Conservation (phyloP, 495 filamentous ascomycete species). For the Glarea lozoyensis region DNA sequence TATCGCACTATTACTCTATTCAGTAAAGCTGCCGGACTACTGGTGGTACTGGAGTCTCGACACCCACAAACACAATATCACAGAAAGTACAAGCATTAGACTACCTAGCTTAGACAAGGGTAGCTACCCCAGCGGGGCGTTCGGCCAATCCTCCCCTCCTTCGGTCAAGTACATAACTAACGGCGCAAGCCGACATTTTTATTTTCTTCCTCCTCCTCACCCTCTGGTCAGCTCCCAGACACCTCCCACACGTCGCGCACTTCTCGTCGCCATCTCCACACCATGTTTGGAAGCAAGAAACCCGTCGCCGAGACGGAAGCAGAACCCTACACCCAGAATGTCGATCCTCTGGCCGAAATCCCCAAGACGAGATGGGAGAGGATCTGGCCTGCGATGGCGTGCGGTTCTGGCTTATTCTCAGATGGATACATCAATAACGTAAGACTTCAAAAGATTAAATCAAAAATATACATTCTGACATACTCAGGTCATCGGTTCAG, state of each 20-base stretch:
- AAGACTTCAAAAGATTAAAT: neutral
- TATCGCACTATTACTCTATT: too few species aligned
- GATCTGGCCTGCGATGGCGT: slow-evolving; percentile 53
- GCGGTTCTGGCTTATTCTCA: slow-evolving; percentile 81
- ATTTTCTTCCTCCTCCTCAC: too few species aligned
- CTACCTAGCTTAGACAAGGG: too few species aligned
- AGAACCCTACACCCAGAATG: slow-evolving; percentile 1
- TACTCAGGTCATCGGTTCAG: slow-evolving; percentile 67
- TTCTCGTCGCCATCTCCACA: neutral
- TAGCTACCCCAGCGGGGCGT: too few species aligned
- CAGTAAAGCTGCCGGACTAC: too few species aligned
- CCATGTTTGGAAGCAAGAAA: slow-evolving; percentile 12
- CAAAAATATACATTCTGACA: neutral
- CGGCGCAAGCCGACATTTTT: too few species aligned
- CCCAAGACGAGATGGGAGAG: slow-evolving; percentile 13
- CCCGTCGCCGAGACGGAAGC: neutral
- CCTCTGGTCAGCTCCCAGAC: too few species aligned
- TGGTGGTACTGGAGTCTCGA: too few species aligned
- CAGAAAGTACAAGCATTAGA: too few species aligned
- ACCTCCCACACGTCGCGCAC: neutral
- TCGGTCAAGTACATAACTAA: too few species aligned
- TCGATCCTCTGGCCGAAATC: slow-evolving; percentile 7
- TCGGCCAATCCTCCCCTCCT: too few species aligned
- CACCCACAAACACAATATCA: too few species aligned
- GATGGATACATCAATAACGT: slow-evolving; percentile 87